These are phyloP conservation scores for Endocalyx cinctus DNA, from an alignment of 2,329 filamentous ascomycete genomes.

Conservation along the genomic window DNA sequence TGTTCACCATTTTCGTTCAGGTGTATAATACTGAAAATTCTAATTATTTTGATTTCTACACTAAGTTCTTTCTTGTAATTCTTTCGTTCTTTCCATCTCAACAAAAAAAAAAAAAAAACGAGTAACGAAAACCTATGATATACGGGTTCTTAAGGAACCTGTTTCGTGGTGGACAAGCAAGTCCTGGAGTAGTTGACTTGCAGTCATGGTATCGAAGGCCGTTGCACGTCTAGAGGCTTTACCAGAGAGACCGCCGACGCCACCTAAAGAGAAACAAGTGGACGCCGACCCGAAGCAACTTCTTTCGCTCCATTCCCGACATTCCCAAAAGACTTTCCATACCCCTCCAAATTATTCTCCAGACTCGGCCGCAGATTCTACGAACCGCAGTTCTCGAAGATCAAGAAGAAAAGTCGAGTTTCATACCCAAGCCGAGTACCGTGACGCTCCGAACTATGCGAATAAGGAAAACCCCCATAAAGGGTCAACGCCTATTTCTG, in stretches of 20 bases:
- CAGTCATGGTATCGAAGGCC: constrained; percentile 36
- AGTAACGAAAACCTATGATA: too few relatives aligned
- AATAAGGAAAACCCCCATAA: constrained; percentile 31
- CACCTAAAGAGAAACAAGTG: constrained; percentile 51
- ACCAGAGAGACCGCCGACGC: constrained; percentile 60
- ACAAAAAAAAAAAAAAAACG: too few relatives aligned
- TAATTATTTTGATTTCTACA: too few relatives aligned
- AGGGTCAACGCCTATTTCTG: constrained; percentile 37
- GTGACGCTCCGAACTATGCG: constrained; percentile 45
- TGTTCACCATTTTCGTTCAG: too few relatives aligned
- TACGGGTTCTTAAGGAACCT: too few relatives aligned
- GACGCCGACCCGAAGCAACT: constrained; percentile 33
- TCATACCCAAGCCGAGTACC: constrained; percentile 52
- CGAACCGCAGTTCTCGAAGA: constrained; percentile 39
- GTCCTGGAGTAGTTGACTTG: constrained; percentile 17
- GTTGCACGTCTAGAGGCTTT: constrained; percentile 45
- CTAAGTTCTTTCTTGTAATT: too few relatives aligned
- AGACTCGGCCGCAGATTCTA: constrained; percentile 35
- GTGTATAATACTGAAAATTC: too few relatives aligned
- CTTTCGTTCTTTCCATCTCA: too few relatives aligned
- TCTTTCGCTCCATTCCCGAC: constrained; percentile 32
- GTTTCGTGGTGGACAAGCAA: constrained; percentile 22
- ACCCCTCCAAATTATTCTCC: constrained; percentile 51
- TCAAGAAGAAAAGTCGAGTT: constrained; percentile 53
- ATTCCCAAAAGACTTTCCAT: constrained; percentile 37